These are phyloP conservation scores for Phymatotrichopsis omnivora DNA, from an alignment of 2,329 filamentous ascomycete species.

Conservation along the genomic window DNA sequence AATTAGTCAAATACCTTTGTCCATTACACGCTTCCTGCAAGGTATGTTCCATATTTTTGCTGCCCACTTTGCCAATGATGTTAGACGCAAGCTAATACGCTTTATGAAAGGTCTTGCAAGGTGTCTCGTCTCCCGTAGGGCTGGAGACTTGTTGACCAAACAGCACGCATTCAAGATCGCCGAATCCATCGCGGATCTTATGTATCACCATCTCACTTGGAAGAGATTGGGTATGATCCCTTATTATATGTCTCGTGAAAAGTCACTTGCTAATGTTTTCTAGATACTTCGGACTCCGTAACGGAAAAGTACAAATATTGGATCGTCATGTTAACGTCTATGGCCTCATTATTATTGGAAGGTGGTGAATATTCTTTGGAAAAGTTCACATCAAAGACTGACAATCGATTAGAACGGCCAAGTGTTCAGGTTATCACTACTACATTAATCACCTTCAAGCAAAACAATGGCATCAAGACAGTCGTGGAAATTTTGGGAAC, in stretches of 20 bases:
- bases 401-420: conserved; percentile 39
- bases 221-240: conserved; percentile 29
- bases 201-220: conserved; percentile 32
- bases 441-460: conserved; percentile 78
- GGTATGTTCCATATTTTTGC: conserved; percentile 33
- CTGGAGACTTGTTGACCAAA: conserved; percentile 53
- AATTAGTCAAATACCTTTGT: conserved; percentile 65
- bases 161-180: conserved; percentile 53
- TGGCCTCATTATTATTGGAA: conserved; percentile 72
- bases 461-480: conserved; percentile 61
- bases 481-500: conserved; percentile 61
- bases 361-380: conserved; percentile 35
- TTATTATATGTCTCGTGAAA: not conserved
- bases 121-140: conserved; percentile 63
- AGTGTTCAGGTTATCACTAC: conserved; percentile 53
- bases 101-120: conserved; percentile 55
- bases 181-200: conserved; percentile 36
- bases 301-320: conserved; percentile 66
- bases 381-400: conserved; percentile 2
- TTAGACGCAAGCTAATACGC: conserved; percentile 7
- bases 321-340: conserved; percentile 66
- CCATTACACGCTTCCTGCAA: conserved; percentile 77
- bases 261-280: conserved; percentile 28
- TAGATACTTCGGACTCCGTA: conserved; percentile 52
- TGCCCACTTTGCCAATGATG: not conserved